Evolutionary conservation across 176 grass and related monocot genomes (phyloP).

Genomic region (Phyllostachys edulis): DNA sequence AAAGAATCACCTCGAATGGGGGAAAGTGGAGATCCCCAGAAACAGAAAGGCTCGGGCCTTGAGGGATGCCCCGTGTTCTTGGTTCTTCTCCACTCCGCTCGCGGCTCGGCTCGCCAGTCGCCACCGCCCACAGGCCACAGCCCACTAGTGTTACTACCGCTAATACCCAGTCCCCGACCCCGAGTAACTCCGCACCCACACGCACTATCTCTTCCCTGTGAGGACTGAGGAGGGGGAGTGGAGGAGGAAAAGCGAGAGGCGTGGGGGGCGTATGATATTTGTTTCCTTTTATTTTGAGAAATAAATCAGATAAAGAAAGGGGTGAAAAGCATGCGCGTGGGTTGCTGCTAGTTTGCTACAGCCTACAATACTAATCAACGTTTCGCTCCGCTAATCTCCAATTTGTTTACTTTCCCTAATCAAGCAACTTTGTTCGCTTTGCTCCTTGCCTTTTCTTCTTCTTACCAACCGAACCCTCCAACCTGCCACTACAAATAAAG

Average conservation of each 20-base stretch:
- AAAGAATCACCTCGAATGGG: conserved; percentile 41
- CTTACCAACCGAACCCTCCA: background rate
- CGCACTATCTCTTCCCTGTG: background rate
- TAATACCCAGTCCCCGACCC: background rate
- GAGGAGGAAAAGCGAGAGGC: conserved; percentile 41
- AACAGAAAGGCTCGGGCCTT: background rate
- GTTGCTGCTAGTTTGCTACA: background rate
- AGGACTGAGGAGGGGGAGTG: conserved; percentile 14
- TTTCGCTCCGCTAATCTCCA: conserved; percentile 21
- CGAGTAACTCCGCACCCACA: conserved; percentile 32
- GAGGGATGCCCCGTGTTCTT: conserved; percentile 2
- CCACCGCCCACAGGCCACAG: conserved; percentile 28
- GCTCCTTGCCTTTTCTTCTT: background rate
- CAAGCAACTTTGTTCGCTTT: conserved; percentile 4
- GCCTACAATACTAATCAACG: background rate
- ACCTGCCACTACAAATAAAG: background rate
- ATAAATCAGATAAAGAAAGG: background rate
- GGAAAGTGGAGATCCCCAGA: conserved; percentile 37
- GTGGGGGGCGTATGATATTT: conserved; percentile 15
- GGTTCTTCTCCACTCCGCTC: conserved; percentile 6
- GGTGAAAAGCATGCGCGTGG: conserved; percentile 16
- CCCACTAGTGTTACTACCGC: conserved; percentile 8
- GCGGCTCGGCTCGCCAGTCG: background rate
- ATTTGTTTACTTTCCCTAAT: conserved; percentile 33
- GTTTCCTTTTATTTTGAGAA: conserved; percentile 18